Conservation (phyloP, 1,284 basidiomycete genomes). For the Tylopilus sp. region DNA sequence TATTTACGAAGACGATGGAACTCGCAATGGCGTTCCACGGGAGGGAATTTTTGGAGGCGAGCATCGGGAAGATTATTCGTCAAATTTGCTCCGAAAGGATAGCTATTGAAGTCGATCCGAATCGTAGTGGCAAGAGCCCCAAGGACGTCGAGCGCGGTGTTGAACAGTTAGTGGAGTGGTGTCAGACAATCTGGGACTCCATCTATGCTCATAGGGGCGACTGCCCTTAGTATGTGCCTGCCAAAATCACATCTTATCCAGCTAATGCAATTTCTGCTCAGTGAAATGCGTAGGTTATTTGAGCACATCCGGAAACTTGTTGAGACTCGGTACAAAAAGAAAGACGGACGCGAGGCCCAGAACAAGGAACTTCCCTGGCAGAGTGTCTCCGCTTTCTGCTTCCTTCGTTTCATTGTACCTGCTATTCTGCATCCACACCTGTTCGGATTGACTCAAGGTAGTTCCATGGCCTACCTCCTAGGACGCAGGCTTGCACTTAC, state of each 20-base stretch:
- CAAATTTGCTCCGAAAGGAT: conserved; percentile 66
- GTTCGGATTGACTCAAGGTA: conserved; percentile 69
- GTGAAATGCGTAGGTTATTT: conserved; percentile 72
- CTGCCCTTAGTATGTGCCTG: conserved; percentile 64
- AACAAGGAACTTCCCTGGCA: conserved; percentile 65
- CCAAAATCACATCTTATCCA: neutral
- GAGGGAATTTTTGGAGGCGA: conserved; percentile 68
- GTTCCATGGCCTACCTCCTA: conserved; percentile 11
- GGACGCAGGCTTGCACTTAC: conserved; percentile 14
- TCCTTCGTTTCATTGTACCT: conserved; percentile 79
- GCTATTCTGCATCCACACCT: conserved; percentile 75
- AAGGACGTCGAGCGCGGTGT: conserved; percentile 65
- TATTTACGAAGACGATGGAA: conserved; percentile 77
- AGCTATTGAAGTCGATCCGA: conserved; percentile 72
- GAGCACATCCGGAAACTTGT: conserved; percentile 67
- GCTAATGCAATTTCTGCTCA: conserved; percentile 31
- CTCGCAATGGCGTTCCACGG: conserved; percentile 73
- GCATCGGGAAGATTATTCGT: conserved; percentile 64
- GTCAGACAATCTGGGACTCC: conserved; percentile 68
- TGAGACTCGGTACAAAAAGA: conserved; percentile 53
- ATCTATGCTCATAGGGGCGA: conserved; percentile 67
- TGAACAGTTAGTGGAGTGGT: conserved; percentile 71
- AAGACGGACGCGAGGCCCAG: conserved; percentile 36
- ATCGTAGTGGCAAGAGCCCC: conserved; percentile 51
- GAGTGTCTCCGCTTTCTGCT: conserved; percentile 80